phyloP scores from a whole-genome alignment of 164 flowering plant genomes.

The Annona squamosa region DNA sequence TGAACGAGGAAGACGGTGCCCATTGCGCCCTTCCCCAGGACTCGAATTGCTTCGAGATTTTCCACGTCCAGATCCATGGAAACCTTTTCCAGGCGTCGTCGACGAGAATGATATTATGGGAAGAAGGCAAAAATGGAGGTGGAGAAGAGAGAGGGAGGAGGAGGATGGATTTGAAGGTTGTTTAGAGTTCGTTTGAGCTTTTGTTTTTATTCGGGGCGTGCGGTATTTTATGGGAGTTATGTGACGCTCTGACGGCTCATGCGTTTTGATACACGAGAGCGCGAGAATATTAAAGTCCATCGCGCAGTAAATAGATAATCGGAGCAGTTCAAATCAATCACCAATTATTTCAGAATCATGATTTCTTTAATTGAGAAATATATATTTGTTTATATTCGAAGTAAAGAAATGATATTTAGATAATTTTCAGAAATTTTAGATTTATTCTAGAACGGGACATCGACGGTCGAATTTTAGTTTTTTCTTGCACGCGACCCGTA shows the following conservation, averaged over 20 bases:
- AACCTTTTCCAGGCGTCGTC: conserved; percentile 9
- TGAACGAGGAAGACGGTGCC: conserved; percentile 88
- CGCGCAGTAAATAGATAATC: too few relatives aligned
- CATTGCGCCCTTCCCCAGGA: conserved; percentile 87
- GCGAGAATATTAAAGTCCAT: background rate
- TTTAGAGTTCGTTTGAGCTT: conserved; percentile 7
- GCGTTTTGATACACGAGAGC: background rate
- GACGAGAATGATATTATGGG: background rate
- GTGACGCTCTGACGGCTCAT: background rate
- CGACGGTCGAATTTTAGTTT: too few relatives aligned
- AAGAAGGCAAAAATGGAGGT: conserved; percentile 9
- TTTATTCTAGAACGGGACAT: too few relatives aligned
- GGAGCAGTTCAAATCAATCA: too few relatives aligned
- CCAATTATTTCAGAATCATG: too few relatives aligned
- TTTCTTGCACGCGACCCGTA: too few relatives aligned
- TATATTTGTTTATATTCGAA: too few relatives aligned
- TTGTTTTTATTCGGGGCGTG: background rate
- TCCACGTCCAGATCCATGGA: conserved; percentile 32
- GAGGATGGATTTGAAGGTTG: background rate
- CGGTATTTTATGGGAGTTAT: background rate
- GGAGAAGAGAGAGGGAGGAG: background rate
- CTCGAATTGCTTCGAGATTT: conserved; percentile 43
- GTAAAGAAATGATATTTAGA: too few relatives aligned
- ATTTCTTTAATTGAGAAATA: too few relatives aligned
- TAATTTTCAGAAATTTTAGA: too few relatives aligned